These are phyloP conservation scores for Bolboschoenus planiculmis DNA, from an alignment of 176 grass and related monocot genomes.

Conservation along the genomic window DNA sequence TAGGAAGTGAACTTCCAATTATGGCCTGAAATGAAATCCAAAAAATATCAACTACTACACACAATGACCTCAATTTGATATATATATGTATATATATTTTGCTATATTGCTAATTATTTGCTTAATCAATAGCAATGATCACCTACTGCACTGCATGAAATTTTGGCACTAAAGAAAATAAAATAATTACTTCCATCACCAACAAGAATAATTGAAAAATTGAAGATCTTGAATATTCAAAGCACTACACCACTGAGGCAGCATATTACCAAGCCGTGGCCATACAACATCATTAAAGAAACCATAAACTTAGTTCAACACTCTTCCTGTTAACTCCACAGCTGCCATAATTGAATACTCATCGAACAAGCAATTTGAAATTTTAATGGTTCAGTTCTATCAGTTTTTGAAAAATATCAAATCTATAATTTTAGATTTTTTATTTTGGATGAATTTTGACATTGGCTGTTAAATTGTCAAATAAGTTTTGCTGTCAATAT, in stretches of 20 bases:
- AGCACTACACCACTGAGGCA: neutral
- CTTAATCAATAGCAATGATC: neutral
- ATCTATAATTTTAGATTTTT: neutral
- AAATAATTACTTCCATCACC: neutral
- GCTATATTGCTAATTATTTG: neutral
- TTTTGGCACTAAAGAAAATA: neutral
- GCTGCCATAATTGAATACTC: neutral
- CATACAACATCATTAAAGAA: neutral
- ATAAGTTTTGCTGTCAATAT: neutral
- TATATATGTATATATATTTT: neutral
- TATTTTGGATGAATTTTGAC: neutral
- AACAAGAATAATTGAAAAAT: neutral
- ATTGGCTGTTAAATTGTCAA: neutral
- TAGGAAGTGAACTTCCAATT: conserved; percentile 40
- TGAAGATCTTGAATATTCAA: neutral
- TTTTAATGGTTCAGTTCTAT: neutral
- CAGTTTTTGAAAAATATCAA: neutral
- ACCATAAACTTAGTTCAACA: neutral
- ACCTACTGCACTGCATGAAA: neutral
- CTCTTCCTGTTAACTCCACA: neutral
- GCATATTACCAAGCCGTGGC: neutral
- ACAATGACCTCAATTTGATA: neutral
- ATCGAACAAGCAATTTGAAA: neutral
- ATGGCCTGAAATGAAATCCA: conserved; percentile 43
- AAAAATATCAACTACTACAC: neutral